phyloP scores from a whole-genome alignment of 176 grass and related monocot genomes.

The Chrysopogon serrulatus region DNA sequence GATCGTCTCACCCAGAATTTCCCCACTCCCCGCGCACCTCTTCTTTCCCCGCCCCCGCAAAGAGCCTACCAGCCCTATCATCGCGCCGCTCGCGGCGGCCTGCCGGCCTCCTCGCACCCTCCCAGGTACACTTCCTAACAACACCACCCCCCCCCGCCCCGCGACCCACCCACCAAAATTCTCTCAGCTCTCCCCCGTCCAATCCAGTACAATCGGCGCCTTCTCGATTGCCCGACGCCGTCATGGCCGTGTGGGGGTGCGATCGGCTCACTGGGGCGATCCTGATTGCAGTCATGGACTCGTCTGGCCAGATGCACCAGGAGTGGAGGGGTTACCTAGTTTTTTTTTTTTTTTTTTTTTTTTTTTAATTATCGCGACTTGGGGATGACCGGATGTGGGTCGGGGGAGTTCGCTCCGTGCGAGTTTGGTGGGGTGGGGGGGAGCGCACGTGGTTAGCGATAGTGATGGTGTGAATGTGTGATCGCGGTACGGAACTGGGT shows the following conservation, averaged over 20 bases:
- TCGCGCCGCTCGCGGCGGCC: slow-evolving; percentile 1
- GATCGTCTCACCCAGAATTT: background rate
- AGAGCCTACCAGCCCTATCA: background rate
- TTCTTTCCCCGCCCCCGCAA: background rate
- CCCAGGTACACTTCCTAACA: slow-evolving; percentile 33
- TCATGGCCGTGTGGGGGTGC: background rate
- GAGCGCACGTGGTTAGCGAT: background rate
- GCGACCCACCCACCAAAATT: no score
- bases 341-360: no score
- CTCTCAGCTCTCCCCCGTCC: background rate
- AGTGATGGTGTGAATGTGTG: background rate
- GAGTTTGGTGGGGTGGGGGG: slow-evolving; percentile 6
- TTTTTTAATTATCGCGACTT: slow-evolving; percentile 20
- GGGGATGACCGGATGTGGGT: background rate
- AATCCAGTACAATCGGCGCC: background rate
- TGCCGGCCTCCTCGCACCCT: background rate
- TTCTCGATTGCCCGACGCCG: background rate
- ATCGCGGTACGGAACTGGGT: slow-evolving; percentile 11
- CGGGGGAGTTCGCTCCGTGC: background rate
- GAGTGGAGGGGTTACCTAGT: slow-evolving; percentile 17
- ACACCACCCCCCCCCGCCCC: background rate
- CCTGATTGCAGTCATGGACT: background rate
- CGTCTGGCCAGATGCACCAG: background rate
- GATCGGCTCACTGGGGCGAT: slow-evolving; percentile 4
- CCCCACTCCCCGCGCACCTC: background rate